Conservation (phyloP, 192 early-diverging fungal genomes). For the Coemansia sp. region DNA sequence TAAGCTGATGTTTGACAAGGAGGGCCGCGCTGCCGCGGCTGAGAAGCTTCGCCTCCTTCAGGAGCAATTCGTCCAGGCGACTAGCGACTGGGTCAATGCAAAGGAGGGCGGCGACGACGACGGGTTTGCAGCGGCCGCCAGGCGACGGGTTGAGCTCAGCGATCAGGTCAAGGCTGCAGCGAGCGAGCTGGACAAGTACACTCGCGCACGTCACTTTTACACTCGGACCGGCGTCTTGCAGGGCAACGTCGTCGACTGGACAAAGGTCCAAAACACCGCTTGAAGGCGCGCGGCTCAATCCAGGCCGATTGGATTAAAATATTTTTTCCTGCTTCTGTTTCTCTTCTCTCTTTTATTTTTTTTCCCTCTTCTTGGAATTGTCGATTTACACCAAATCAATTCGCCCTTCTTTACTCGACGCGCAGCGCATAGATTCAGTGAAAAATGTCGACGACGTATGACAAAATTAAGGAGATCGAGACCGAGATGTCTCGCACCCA, state of each 20-base stretch:
- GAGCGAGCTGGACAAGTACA: conserved; percentile 58
- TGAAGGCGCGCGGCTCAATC: too few species aligned
- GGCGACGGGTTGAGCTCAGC: conserved; percentile 33
- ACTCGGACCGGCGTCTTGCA: conserved; percentile 48
- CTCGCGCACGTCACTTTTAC: conserved; percentile 55
- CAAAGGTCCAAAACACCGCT: conserved; percentile 18
- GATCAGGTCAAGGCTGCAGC: conserved; percentile 42
- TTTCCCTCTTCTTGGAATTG: neutral
- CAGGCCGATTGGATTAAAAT: neutral
- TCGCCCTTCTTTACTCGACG: neutral
- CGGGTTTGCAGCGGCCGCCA: conserved; percentile 25
- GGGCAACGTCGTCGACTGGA: conserved; percentile 45
- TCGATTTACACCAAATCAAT: too few species aligned
- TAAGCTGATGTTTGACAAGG: conserved; percentile 59
- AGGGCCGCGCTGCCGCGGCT: conserved; percentile 45
- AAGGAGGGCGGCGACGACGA: conserved; percentile 41
- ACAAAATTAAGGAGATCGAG: conserved; percentile 73
- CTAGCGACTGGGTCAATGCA: conserved; percentile 56
- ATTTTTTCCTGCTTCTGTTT: neutral
- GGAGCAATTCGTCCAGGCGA: conserved; percentile 51
- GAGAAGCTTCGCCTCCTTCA: conserved; percentile 46
- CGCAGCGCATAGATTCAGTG: neutral
- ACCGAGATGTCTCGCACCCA: conserved; percentile 89
- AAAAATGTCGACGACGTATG: conserved; percentile 59
- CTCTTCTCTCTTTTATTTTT: conserved; percentile 3